phyloP scores from a whole-genome alignment of 75 land plant genomes.

The Ceratopteris richardii region DNA sequence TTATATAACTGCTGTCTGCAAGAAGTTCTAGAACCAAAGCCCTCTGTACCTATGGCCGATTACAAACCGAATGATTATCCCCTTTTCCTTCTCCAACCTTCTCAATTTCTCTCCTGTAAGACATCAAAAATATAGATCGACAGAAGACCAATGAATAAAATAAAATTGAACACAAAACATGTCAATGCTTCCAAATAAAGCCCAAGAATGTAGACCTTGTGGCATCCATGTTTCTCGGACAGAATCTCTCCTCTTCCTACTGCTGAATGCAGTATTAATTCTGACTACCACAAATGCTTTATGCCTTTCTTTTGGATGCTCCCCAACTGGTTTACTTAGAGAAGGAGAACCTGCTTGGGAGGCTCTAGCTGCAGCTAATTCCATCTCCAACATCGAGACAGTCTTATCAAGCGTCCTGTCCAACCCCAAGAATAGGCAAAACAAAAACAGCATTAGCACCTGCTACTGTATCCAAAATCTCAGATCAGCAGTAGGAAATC shows the following conservation, averaged over 20 bases:
- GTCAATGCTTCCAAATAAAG: too few relatives aligned
- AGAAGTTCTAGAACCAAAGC: background rate
- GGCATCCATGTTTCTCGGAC: slow-evolving; percentile 97
- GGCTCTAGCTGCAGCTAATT: slow-evolving; percentile 66
- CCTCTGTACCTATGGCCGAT: slow-evolving; percentile 77
- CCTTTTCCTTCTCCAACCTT: slow-evolving; percentile 80
- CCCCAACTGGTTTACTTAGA: slow-evolving; percentile 15
- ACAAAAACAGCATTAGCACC: too few relatives aligned
- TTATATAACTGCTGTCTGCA: background rate
- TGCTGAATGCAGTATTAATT: slow-evolving; percentile 93
- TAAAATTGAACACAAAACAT: too few relatives aligned
- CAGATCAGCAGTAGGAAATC: too few relatives aligned
- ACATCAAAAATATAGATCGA: background rate
- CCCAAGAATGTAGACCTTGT: slow-evolving; percentile 37
- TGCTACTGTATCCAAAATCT: too few relatives aligned
- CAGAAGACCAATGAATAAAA: background rate
- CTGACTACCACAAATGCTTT: slow-evolving; percentile 84
- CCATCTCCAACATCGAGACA: slow-evolving; percentile 68
- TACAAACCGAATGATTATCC: slow-evolving; percentile 81
- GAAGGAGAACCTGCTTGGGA: slow-evolving; percentile 43
- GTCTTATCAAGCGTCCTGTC: slow-evolving; percentile 64
- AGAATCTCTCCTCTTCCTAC: slow-evolving; percentile 87
- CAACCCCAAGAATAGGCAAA: too few relatives aligned
- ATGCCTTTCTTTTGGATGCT: slow-evolving; percentile 19
- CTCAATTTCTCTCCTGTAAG: slow-evolving; percentile 63